phyloP scores from a whole-genome alignment of 2,329 filamentous ascomycete genomes.

The Pseudogymnoascus destructans region DNA sequence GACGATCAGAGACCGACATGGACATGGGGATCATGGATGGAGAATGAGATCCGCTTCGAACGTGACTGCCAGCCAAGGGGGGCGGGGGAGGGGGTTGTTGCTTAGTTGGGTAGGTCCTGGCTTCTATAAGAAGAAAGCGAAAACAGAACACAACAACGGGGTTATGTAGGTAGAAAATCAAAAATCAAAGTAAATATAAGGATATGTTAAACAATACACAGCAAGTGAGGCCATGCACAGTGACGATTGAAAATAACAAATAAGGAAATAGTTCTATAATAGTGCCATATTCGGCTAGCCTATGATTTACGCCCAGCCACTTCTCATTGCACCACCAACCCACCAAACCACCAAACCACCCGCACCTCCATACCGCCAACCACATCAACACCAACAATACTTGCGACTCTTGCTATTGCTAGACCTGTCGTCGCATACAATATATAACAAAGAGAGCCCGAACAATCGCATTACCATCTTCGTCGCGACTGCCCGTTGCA shows the following conservation, averaged over 20 bases:
- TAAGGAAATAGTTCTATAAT: not conserved
- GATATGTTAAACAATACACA: not conserved
- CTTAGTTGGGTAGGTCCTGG: not conserved
- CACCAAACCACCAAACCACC: too few species aligned
- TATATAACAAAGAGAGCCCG: not conserved
- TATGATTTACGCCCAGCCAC: slow-evolving; percentile 1
- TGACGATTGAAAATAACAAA: not conserved
- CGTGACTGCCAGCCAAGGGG: slow-evolving; percentile 3
- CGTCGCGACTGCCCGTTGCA: not conserved
- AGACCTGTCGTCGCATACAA: not conserved
- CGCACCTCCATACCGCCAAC: not conserved
- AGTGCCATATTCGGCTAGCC: not conserved
- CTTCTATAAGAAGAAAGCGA: not conserved
- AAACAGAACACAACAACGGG: not conserved
- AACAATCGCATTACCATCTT: slow-evolving; percentile 1
- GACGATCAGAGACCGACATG: slow-evolving; percentile 5
- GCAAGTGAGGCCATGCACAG: not conserved
- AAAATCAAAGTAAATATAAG: not conserved
- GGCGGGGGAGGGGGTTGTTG: too few species aligned
- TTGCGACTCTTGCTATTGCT: not conserved
- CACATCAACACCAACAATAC: slow-evolving; percentile 6
- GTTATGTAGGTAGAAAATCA: not conserved
- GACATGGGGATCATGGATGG: not conserved
- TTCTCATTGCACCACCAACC: not conserved
- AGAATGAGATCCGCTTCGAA: slow-evolving; percentile 5